Evolutionary conservation across 495 filamentous ascomycete species (phyloP).

Genomic region (Clohesyomyces aquaticus): DNA sequence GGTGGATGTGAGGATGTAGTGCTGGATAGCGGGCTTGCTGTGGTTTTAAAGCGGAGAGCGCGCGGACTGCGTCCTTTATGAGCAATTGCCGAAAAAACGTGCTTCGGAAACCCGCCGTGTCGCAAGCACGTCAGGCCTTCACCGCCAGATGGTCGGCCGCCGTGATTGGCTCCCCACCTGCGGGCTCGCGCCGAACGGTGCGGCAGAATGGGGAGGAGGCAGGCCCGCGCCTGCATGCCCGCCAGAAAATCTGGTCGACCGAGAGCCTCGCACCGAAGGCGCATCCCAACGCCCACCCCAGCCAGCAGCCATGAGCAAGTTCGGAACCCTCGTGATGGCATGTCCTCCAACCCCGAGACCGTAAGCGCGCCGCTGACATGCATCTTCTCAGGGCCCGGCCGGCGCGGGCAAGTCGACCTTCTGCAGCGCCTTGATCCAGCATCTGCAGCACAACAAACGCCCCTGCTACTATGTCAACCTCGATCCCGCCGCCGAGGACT

Average conservation of each 20-base stretch:
- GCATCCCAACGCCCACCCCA: neutral
- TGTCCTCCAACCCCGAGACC: slow-evolving; percentile 40
- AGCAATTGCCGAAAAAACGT: slow-evolving; percentile 36
- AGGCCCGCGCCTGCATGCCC: no score
- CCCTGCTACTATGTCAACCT: slow-evolving; percentile 98
- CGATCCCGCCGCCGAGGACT: slow-evolving; percentile 92
- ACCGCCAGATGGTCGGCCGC: slow-evolving; percentile 5
- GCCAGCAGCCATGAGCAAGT: slow-evolving; percentile 77
- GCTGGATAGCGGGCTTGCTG: slow-evolving; percentile 11
- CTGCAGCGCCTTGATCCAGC: slow-evolving; percentile 88
- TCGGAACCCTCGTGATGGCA: slow-evolving; percentile 91
- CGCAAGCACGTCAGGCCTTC: neutral
- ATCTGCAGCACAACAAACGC: slow-evolving; percentile 83
- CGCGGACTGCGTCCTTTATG: neutral
- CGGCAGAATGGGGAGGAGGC: no score
- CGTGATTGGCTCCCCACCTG: slow-evolving; percentile 3
- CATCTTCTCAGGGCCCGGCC: slow-evolving; percentile 36
- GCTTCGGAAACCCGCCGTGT: neutral
- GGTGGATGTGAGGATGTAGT: slow-evolving; percentile 35
- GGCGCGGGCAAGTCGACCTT: slow-evolving; percentile 75
- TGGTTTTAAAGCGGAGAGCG: slow-evolving; percentile 7
- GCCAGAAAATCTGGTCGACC: no score
- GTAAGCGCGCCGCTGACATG: slow-evolving; percentile 3
- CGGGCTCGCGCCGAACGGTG: neutral
- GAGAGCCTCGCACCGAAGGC: neutral